phyloP scores from a whole-genome alignment of 2,329 filamentous ascomycete genomes.

The Ophiosphaerella narmari region DNA sequence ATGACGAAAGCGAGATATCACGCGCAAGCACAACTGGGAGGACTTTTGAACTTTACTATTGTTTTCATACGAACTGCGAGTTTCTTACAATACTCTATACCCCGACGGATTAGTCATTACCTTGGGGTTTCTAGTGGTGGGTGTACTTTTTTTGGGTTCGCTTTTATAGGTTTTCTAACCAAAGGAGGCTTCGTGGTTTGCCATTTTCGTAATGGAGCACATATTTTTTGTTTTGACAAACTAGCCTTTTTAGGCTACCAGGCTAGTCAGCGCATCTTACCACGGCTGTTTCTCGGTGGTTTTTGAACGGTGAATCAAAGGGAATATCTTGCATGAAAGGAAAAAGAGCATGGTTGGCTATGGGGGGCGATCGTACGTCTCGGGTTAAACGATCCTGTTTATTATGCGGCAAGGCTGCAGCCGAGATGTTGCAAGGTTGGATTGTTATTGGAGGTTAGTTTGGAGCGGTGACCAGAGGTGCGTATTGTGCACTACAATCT shows the following conservation, averaged over 20 bases:
- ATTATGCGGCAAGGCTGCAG: constrained; percentile 6
- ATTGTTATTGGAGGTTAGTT: not conserved
- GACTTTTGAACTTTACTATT: constrained; percentile 8
- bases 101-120: constrained; percentile 1
- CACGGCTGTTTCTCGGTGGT: constrained; percentile 20
- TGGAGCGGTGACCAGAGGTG: not conserved
- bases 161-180: not conserved
- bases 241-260: not conserved
- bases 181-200: no score
- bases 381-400: constrained; percentile 7
- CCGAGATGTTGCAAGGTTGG: not conserved
- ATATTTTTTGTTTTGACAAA: not conserved
- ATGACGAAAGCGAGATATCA: not conserved
- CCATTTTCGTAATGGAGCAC: not conserved
- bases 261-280: not conserved
- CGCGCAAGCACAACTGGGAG: constrained; percentile 13
- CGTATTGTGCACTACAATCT: not conserved
- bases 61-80: constrained; percentile 4
- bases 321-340: constrained; percentile 12
- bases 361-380: constrained; percentile 11
- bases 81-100: constrained; percentile 9
- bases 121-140: not conserved
- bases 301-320: not conserved
- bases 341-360: constrained; percentile 19
- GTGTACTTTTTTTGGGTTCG: constrained; percentile 1